phyloP scores from a whole-genome alignment of 352 stramenopile genomes.

The Phytophthora lateralis region DNA sequence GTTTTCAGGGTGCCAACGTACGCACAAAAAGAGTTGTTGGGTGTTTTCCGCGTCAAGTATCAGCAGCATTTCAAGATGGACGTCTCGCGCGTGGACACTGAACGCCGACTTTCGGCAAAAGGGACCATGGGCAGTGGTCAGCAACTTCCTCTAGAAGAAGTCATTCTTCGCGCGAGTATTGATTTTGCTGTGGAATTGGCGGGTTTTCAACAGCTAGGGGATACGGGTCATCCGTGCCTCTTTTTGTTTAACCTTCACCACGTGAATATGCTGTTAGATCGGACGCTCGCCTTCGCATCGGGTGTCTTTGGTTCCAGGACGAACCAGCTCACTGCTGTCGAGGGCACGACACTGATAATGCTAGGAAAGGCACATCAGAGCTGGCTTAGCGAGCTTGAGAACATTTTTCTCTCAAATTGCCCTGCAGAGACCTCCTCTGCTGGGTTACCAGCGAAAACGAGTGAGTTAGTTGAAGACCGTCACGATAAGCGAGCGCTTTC shows the following conservation, averaged over 20 bases:
- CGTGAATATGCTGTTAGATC: slow-evolving; percentile 42
- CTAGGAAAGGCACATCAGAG: slow-evolving; percentile 67
- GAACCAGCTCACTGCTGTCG: neutral
- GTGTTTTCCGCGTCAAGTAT: slow-evolving; percentile 58
- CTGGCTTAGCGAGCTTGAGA: slow-evolving; percentile 60
- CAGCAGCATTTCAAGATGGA: slow-evolving; percentile 31
- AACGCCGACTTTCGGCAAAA: slow-evolving; percentile 10
- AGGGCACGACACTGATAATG: slow-evolving; percentile 43
- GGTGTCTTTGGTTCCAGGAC: slow-evolving; percentile 1
- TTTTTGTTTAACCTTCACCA: slow-evolving; percentile 62
- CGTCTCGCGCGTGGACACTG: neutral
- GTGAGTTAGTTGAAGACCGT: neutral
- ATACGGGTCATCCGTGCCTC: slow-evolving; percentile 15
- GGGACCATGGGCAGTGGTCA: slow-evolving; percentile 18
- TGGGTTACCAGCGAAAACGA: neutral
- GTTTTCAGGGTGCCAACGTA: slow-evolving; percentile 51
- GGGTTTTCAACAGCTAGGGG: slow-evolving; percentile 37
- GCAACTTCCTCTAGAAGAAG: slow-evolving; percentile 46
- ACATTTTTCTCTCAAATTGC: slow-evolving; percentile 48
- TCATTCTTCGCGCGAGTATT: slow-evolving; percentile 54
- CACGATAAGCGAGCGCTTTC: neutral
- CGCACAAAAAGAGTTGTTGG: slow-evolving; percentile 50
- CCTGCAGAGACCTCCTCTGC: neutral
- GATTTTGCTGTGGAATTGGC: slow-evolving; percentile 54
- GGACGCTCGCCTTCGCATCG: slow-evolving; percentile 42